Percentiles rank a stretch among this genome's conserved stretches.
phyloP scores from a whole-genome alignment of 768 basidiomycete genomes.

The Crassisporium funariophilum region DNA sequence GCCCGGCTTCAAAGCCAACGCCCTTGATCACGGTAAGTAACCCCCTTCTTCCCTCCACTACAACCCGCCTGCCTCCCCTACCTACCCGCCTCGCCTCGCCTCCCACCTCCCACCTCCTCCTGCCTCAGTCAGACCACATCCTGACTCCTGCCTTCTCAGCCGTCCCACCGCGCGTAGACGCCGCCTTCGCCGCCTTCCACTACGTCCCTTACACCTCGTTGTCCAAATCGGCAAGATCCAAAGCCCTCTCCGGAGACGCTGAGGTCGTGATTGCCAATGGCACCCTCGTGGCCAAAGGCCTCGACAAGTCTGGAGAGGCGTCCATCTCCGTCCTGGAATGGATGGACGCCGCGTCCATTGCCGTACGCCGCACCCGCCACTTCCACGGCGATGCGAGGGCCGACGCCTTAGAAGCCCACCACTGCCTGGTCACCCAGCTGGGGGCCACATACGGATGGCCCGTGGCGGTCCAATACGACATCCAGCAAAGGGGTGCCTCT shows the following conservation, averaged over 20 bases:
- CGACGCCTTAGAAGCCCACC: conserved; percentile 12
- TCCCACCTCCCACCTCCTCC: background rate
- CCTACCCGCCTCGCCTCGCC: background rate
- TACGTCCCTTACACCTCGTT: conserved; percentile 27
- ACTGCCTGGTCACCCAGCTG: conserved; percentile 8
- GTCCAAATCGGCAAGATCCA: conserved; percentile 7
- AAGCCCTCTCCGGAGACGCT: conserved; percentile 20
- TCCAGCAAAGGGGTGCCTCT: conserved; percentile 21
- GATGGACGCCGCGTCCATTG: conserved; percentile 2
- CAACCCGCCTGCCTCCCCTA: background rate
- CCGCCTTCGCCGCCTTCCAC: conserved; percentile 13
- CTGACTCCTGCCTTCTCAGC: conserved; percentile 18
- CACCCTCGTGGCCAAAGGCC: conserved; percentile 12
- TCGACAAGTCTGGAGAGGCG: conserved; percentile 19
- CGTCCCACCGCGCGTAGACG: conserved; percentile 18
- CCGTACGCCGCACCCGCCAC: conserved; percentile 8
- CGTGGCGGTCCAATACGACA: conserved; percentile 21
- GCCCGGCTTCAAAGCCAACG: too few relatives aligned
- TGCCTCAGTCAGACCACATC: too few relatives aligned
- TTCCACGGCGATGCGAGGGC: conserved; percentile 17
- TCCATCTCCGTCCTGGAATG: conserved; percentile 19
- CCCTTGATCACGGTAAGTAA: too few relatives aligned
- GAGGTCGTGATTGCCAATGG: conserved; percentile 13
- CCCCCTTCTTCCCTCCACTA: too few relatives aligned
- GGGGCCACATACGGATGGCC: conserved; percentile 11